phyloP scores from a whole-genome alignment of 2,329 filamentous ascomycete genomes.

The Fusarium sp. region DNA sequence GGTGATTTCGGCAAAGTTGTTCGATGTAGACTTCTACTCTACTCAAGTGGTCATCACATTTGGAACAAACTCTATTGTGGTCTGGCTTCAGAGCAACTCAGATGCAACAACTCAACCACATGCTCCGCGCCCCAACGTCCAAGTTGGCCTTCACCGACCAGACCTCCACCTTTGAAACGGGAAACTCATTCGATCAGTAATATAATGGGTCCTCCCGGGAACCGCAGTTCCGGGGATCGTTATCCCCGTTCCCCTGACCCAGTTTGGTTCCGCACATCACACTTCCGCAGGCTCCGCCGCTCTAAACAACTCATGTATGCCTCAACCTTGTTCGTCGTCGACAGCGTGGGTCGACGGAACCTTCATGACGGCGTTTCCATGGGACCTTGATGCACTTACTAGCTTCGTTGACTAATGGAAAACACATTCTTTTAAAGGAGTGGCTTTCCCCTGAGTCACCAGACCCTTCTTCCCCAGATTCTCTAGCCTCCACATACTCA shows the following conservation, averaged over 20 bases:
- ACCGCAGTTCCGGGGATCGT: neutral
- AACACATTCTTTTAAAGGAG: neutral
- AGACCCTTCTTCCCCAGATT: neutral
- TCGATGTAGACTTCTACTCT: neutral
- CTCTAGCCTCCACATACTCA: neutral
- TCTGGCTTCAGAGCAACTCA: neutral
- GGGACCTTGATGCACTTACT: neutral
- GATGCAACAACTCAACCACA: neutral
- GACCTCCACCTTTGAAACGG: neutral
- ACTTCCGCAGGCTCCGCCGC: neutral
- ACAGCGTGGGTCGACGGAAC: neutral
- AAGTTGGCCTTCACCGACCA: neutral
- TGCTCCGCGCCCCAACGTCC: neutral
- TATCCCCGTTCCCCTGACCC: neutral
- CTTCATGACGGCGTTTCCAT: neutral
- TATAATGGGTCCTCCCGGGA: neutral
- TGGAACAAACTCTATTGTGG: neutral
- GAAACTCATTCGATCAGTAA: neutral
- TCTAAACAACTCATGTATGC: neutral
- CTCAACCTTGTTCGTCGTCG: neutral
- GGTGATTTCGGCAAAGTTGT: neutral
- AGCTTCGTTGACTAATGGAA: neutral
- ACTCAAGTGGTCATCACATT: neutral
- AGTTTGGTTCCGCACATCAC: neutral
- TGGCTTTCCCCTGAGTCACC: conserved; percentile 1